Evolutionary conservation across 2,329 filamentous ascomycete species (phyloP), one percentile per base, ranked within the genome.

Genomic region (Metarhizium rileyi): DNA sequence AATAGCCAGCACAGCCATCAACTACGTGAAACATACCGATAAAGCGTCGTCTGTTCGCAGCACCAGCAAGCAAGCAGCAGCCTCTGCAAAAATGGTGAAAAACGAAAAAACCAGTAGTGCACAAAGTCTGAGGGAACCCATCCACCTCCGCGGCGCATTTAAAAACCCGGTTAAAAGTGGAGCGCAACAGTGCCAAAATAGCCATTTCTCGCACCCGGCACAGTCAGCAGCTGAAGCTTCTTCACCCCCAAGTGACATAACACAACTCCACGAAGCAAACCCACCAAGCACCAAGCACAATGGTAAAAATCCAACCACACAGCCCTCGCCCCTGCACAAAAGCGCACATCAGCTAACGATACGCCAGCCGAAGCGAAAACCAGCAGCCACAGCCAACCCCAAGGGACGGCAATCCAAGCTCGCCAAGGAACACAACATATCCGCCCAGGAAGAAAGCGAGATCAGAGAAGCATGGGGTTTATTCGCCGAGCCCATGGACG

Each of bases 401-500:
- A 71, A 63, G 63, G 55, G 61, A 47, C 85, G 86, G 54, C 82
- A 81, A 61, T 95, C 90, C 52, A 94, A 90, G 66, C 87, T 96
- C 59, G 91, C 91, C 27, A 91, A 90, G 70, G 89, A 95, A 63
- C 83, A 96, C 76, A 84, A 90, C 66, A 81, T 97, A 62, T 84
- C 81, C 14, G 85, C 83, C 38, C 81, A 85, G 55, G 86, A 96
- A 69, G 91, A 97, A 70, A 77, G 79, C 57, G 90, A 96, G 70
- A 95, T 98, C 63, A 83, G 81, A 60, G 90, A 96, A 67, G 90
- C 90, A 14, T 97, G 93, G 66, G 75, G 79, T 22, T 77, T 97
- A 7, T 98, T 97, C 65, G 73, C 83, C 1, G 77, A 85, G 57
- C 80, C 83, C 33, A 80, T 80, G 66, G 76, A 82, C 20, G 80